These are phyloP conservation scores for Podospora australis DNA, from an alignment of 495 filamentous ascomycete species.

Conservation along the genomic window DNA sequence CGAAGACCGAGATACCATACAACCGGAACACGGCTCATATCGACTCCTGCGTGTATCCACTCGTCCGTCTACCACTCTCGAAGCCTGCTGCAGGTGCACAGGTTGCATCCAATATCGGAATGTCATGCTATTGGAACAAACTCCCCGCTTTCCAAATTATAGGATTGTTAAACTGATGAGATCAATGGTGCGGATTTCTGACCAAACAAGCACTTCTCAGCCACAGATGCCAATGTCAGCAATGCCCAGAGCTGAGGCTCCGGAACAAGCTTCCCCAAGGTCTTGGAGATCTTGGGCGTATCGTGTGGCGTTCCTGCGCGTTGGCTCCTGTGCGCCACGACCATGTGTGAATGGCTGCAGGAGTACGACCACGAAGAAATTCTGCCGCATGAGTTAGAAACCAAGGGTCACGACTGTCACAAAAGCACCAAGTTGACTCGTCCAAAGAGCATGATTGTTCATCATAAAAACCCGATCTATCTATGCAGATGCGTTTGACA, in stretches of 20 bases:
- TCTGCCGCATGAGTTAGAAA: no score
- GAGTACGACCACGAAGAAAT: no score
- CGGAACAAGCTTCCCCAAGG: conserved; percentile 2
- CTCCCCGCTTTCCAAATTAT: not conserved
- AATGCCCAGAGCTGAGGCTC: conserved; percentile 4
- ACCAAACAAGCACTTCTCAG: not conserved
- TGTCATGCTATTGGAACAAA: not conserved
- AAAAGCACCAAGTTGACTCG: no score
- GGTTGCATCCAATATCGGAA: not conserved
- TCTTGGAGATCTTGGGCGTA: conserved; percentile 3
- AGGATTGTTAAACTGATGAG: not conserved
- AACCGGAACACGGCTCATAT: not conserved
- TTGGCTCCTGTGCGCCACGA: not conserved
- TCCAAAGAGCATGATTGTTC: no score
- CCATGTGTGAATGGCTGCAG: no score
- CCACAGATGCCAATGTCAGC: no score
- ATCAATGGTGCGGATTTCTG: not conserved
- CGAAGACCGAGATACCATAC: not conserved
- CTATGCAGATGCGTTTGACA: no score
- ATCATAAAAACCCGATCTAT: no score
- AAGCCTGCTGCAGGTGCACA: no score
- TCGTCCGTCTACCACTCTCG: not conserved
- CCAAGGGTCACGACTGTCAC: no score
- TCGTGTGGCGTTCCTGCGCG: not conserved
- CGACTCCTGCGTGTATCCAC: not conserved